phyloP scores from a whole-genome alignment of 306 rosid species.

The Aeschynomene evenia region DNA sequence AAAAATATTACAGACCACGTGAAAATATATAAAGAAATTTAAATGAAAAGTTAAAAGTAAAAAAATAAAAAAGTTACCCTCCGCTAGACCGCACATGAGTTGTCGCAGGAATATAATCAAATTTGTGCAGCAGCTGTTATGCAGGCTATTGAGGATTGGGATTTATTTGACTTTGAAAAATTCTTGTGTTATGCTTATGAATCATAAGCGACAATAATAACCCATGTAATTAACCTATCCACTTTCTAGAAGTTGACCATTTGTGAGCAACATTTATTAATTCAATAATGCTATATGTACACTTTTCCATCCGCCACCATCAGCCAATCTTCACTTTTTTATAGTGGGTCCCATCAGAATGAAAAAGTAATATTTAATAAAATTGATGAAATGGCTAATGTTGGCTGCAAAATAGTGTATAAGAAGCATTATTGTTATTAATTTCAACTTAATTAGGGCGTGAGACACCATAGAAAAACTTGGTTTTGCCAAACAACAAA shows the following conservation, averaged over 20 bases:
- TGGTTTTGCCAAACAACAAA: not conserved
- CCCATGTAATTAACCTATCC: not conserved
- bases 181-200: not conserved
- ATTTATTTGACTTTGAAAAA: slow-evolving; percentile 31
- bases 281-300: no score
- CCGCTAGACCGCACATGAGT: not conserved
- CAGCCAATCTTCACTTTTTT: no score
- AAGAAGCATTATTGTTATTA: no score
- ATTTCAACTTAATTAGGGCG: not conserved
- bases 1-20: no score
- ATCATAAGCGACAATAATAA: not conserved
- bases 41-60: not conserved
- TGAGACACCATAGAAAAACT: not conserved
- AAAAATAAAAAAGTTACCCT: not conserved
- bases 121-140: slow-evolving; percentile 14
- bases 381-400: no score
- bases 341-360: no score
- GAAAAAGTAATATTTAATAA: no score
- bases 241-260: slow-evolving; percentile 25
- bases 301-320: no score
- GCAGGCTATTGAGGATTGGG: slow-evolving; percentile 29
- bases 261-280: no score
- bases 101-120: slow-evolving; percentile 26
- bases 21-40: no score
- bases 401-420: no score